phyloP scores from a whole-genome alignment of 306 rosid genomes.

The Vigna radiata region DNA sequence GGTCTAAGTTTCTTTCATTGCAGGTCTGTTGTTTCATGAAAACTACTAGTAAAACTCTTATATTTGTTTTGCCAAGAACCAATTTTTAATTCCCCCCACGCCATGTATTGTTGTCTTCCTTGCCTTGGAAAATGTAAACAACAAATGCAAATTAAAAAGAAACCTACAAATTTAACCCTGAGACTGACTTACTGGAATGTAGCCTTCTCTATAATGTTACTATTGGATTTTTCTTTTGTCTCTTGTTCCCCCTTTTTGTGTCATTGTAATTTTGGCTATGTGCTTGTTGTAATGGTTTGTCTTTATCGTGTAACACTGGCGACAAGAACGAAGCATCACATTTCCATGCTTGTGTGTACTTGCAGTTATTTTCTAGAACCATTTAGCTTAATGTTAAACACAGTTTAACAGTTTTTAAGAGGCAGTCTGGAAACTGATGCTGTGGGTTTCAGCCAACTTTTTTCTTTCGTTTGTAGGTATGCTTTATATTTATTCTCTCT shows the following conservation, averaged over 20 bases:
- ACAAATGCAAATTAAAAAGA: too few relatives aligned
- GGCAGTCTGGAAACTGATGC: constrained; percentile 7
- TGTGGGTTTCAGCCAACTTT: neutral
- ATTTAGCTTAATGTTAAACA: neutral
- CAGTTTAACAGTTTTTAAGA: neutral
- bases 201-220: neutral
- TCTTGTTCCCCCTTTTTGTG: neutral
- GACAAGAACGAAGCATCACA: neutral
- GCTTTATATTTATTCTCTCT: neutral
- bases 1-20: constrained; percentile 74
- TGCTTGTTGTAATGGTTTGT: neutral
- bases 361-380: constrained; percentile 3
- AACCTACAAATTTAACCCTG: neutral
- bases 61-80: constrained; percentile 15
- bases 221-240: neutral
- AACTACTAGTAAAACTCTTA: constrained; percentile 13
- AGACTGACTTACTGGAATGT: neutral
- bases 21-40: constrained; percentile 65
- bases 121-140: neutral
- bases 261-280: constrained; percentile 2
- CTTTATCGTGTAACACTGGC: neutral
- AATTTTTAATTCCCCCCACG: neutral
- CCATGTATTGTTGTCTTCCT: neutral
- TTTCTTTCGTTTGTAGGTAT: neutral
- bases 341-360: neutral